Base-by-base conservation (phyloP, 129 eudicot genomes). In the Sambucus nigra region DNA sequence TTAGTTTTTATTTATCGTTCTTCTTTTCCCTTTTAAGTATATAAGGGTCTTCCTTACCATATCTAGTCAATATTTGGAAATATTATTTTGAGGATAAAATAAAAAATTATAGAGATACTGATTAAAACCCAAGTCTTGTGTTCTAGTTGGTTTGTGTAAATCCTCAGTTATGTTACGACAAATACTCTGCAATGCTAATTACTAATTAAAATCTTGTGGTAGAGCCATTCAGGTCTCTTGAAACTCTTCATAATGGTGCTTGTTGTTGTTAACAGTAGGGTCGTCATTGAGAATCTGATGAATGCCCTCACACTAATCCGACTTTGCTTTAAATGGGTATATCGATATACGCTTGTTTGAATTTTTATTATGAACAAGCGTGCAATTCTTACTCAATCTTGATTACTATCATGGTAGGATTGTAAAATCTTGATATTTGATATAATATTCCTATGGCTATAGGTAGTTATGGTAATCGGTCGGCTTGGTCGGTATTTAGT, bases 151-250 rank as follows among this genome's bases (percentile, higher is more conserved):
- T 13, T 42, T 14, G 19, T n/a, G n/a, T n/a, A n/a, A n/a, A n/a
- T n/a, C n/a, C n/a, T n/a, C n/a, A n/a, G n/a, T n/a, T n/a, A n/a
- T n/a, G n/a, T n/a, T n/a, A n/a, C n/a, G n/a, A n/a, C n/a, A n/a
- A n/a, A n/a, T 31, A 31, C 15, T 22, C 12, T 44, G 49, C 39
- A 23, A 61, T 48, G 11, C 41, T 18, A 25, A 42, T 22, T 32
- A 25, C 64, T 66, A 64, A 63, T 53, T 59, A 14, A 40, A 41
- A 39, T 53, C 49, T 55, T 61, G 10, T 47, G 47, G 50, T 88
- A 89, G 97, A 89, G 97, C 67, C 97, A 89, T 74, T 92, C 97
- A 40, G 97, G 97, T 32, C 95, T 89, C 64, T 81, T 89, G 69
- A 89, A 89, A 61, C 97, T 89, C 54, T 89, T 95, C 72, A 81